Percentiles rank a stretch among this genome's conserved stretches.
Conservation (phyloP, 2,329 filamentous ascomycete species). For the Thermothelomyces thermophilus region DNA sequence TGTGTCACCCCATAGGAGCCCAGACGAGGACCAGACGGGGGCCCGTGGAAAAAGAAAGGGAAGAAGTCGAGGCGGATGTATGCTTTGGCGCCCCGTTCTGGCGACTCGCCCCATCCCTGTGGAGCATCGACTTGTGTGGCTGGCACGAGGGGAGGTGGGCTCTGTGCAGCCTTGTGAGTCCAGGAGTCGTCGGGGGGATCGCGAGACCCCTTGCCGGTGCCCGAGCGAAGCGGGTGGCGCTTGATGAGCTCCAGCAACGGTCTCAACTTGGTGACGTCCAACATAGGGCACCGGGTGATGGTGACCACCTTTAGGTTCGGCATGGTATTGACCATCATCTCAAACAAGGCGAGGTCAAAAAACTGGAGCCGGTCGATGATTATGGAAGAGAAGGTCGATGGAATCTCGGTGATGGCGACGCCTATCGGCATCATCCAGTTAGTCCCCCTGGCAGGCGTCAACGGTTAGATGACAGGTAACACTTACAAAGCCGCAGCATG, state of each 20-base stretch:
- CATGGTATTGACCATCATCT: conserved; percentile 19
- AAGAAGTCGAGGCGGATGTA: conserved; percentile 20
- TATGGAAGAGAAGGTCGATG: conserved; percentile 13
- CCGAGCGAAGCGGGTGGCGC: conserved; percentile 3
- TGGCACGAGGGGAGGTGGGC: too few species aligned
- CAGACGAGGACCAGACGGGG: conserved; percentile 1
- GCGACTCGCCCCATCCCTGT: too few species aligned
- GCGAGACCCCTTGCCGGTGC: neutral
- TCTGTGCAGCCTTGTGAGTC: too few species aligned
- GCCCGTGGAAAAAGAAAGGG: conserved; percentile 20
- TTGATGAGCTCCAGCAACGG: conserved; percentile 15
- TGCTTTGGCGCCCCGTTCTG: neutral
- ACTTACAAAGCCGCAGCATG: conserved; percentile 8
- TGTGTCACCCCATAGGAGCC: conserved; percentile 21
- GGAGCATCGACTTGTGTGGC: neutral
- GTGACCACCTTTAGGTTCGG: conserved; percentile 17
- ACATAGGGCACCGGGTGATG: conserved; percentile 20
- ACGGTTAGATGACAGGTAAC: neutral
- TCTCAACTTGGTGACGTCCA: conserved; percentile 20
- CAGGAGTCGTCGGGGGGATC: neutral
- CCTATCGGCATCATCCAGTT: conserved; percentile 1
- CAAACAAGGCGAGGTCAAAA: conserved; percentile 14
- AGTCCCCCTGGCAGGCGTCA: too few species aligned
- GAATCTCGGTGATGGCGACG: neutral
- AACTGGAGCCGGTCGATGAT: conserved; percentile 20